Evolutionary conservation across 768 basidiomycete genomes (phyloP), one percentile per base, ranked within the genome.

Genomic region (Russula emetica): DNA sequence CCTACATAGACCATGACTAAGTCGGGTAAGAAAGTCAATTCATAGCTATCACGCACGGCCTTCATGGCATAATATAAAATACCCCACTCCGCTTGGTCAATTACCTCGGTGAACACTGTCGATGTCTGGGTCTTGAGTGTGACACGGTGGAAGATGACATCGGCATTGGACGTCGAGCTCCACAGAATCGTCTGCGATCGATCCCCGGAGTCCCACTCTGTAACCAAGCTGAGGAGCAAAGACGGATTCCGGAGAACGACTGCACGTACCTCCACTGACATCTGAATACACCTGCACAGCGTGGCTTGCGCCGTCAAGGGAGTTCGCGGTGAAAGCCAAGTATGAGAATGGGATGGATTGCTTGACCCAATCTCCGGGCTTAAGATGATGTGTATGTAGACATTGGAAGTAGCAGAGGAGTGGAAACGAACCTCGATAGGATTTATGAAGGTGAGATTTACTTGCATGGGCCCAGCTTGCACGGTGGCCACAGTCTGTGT

Each of bases 321-420:
- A 67, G 7, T 34, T 47, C 8, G 72, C 76, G 10, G 70, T 66
- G 8, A 79, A 60, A 13, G 71, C 66, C 14, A 78, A 42, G 60
- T 78, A 79, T 11, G 76, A 74, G 66, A 78, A 78, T 5, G 78
- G 77, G 4, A 79, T 57, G 2, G 78, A 77, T 59, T 77, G 76
- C 24, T 69, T 70, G 50, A 76, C 73, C 60, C 74, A 72, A 66
- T 79, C 73, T 11, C 69, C 67, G 0, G 77, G 75, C 75, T 77
- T 22, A 10, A 20, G 2, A 38, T 45, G 26, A 55, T 38, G n/a
- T 38, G 8, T 24, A 38, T 26, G 34, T 42, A 9, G 16, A 22
- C 13, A 16, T 26, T 7, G 18, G 24, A 51, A 5, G 6, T n/a
- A 30, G 38, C 16, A 30, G 20, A 2, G 36, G 38, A 14, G 18